These are phyloP conservation scores for Exserohilum turcica DNA, from an alignment of 2,329 filamentous ascomycete species.

Conservation along the genomic window DNA sequence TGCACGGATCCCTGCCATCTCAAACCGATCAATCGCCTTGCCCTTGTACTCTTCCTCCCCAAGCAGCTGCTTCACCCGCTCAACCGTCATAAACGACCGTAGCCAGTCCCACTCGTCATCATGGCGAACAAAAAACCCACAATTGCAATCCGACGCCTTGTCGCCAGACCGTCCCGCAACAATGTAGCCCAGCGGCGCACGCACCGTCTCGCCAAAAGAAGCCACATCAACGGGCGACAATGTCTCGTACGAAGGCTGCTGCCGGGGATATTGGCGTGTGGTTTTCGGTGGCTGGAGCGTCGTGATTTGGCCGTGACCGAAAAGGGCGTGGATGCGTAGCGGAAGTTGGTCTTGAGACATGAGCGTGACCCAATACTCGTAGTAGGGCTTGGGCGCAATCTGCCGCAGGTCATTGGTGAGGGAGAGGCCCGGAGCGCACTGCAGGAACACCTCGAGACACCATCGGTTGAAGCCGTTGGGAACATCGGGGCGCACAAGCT, in stretches of 20 bases:
- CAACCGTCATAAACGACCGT: slow-evolving; percentile 31
- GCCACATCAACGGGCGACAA: slow-evolving; percentile 11
- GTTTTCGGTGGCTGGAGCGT: slow-evolving; percentile 17
- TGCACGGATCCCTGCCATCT: slow-evolving; percentile 7
- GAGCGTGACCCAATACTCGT: slow-evolving; percentile 35
- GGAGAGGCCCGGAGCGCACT: slow-evolving; percentile 51
- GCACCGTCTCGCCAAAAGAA: slow-evolving; percentile 30
- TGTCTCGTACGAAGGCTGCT: slow-evolving; percentile 42
- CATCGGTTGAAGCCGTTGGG: slow-evolving; percentile 36
- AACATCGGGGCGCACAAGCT: slow-evolving; percentile 29
- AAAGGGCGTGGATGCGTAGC: slow-evolving; percentile 26
- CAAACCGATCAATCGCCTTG: slow-evolving; percentile 14
- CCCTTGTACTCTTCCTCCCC: slow-evolving; percentile 37
- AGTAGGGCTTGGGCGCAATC: slow-evolving; percentile 31
- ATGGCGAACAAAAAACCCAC: slow-evolving; percentile 45
- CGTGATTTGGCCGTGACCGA: slow-evolving; percentile 11
- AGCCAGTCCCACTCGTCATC: slow-evolving; percentile 44
- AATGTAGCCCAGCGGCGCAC: slow-evolving; percentile 51
- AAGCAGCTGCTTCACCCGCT: slow-evolving; percentile 34
- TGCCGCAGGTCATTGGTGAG: slow-evolving; percentile 31
- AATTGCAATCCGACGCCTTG: slow-evolving; percentile 46
- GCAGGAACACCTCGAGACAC: slow-evolving; percentile 43
- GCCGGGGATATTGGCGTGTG: slow-evolving; percentile 23
- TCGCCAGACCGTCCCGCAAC: slow-evolving; percentile 52
- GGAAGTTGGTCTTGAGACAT: slow-evolving; percentile 30